Conservation (phyloP, 176 grass and related monocot genomes). For the Sorghum bicolor region DNA sequence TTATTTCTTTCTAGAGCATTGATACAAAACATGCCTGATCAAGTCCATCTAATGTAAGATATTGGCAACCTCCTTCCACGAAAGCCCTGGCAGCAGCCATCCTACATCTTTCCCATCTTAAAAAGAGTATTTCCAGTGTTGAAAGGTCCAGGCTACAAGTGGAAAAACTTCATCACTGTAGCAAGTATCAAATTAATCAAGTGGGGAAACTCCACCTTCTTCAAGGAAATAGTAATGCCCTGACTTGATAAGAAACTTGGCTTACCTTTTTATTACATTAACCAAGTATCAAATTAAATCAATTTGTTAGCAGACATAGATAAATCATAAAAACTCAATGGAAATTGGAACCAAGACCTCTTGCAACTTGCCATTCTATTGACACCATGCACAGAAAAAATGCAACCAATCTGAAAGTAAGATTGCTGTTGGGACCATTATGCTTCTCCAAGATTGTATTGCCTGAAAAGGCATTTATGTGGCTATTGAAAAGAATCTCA, state of each 20-base stretch:
- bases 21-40: constrained; percentile 14
- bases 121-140: neutral
- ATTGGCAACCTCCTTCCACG: neutral
- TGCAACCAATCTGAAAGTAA: neutral
- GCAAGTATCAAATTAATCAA: too few relatives aligned
- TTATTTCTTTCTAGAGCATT: neutral
- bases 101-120: neutral
- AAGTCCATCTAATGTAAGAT: constrained; percentile 6
- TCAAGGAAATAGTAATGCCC: neutral
- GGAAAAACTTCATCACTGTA: neutral
- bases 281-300: constrained; percentile 9
- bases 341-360: neutral
- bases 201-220: too few relatives aligned
- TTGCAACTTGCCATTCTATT: neutral
- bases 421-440: constrained; percentile 13
- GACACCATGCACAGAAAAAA: constrained; percentile 19
- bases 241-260: neutral
- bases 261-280: constrained; percentile 12
- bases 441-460: neutral
- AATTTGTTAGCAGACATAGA: constrained; percentile 13
- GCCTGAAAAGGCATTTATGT: neutral
- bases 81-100: neutral
- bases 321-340: constrained; percentile 7
- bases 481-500: neutral
- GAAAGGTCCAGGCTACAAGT: neutral